These are phyloP conservation scores for Albizia julibrissin DNA, from an alignment of 306 rosid species.

Conservation along the genomic window DNA sequence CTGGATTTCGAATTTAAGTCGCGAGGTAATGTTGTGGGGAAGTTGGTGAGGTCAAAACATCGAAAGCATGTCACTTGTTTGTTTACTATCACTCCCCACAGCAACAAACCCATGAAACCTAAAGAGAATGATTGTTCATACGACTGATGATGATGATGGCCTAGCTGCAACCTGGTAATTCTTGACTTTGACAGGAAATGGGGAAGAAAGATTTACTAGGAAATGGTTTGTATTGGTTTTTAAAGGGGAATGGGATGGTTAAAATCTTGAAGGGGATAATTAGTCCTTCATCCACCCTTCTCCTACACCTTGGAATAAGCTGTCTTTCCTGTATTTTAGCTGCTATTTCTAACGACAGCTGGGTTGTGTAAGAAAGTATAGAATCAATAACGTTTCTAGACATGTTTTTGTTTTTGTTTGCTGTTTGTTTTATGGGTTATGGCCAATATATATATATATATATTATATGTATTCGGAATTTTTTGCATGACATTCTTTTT, in stretches of 20 bases:
- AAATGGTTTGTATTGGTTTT: not conserved
- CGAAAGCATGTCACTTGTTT: slow-evolving; percentile 52
- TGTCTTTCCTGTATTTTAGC: not conserved
- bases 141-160: slow-evolving; percentile 35
- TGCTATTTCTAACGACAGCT: not conserved
- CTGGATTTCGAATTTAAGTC: slow-evolving; percentile 68
- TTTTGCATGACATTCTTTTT: not conserved
- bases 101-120: slow-evolving; percentile 52
- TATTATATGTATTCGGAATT: not conserved
- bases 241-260: not conserved
- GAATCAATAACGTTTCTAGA: not conserved
- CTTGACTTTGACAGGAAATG: not conserved
- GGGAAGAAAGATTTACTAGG: not conserved
- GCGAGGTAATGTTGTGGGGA: slow-evolving; percentile 62
- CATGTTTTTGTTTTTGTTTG: not conserved
- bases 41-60: slow-evolving; percentile 72
- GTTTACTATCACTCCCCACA: slow-evolving; percentile 46
- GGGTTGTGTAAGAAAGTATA: not conserved
- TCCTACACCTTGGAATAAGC: not conserved
- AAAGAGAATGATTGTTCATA: slow-evolving; percentile 55
- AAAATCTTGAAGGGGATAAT: not conserved
- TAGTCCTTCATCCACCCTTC: not conserved
- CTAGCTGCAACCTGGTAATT: not conserved
- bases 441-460: not conserved
- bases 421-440: not conserved